Percentiles rank a stretch among this genome's conserved stretches.
Evolutionary conservation across 306 rosid species (phyloP).

Genomic region (Gleditsia sinensis): DNA sequence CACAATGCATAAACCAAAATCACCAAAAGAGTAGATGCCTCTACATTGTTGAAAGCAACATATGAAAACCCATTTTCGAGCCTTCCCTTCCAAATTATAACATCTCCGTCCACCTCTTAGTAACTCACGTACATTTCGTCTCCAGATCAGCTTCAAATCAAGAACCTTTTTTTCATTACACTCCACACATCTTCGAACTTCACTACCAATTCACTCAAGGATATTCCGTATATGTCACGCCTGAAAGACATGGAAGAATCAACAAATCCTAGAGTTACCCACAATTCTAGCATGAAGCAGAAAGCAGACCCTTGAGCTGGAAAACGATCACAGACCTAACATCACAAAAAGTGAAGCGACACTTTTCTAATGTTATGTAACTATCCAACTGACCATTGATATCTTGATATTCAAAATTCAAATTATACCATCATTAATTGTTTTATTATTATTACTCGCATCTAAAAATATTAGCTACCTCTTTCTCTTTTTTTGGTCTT

Average conservation of each 20-base stretch:
- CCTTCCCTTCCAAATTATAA: not conserved
- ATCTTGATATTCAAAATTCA: too few relatives aligned
- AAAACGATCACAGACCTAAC: conserved; percentile 38
- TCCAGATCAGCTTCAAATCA: conserved; percentile 17
- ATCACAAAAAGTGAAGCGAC: too few relatives aligned
- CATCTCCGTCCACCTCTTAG: too few relatives aligned
- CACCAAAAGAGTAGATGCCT: not conserved
- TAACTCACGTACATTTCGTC: too few relatives aligned
- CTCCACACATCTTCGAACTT: not conserved
- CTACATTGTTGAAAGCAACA: conserved; percentile 33
- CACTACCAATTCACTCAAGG: not conserved
- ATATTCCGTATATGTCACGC: not conserved
- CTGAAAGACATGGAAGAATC: not conserved
- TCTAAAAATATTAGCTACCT: too few relatives aligned
- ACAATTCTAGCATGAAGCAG: not conserved
- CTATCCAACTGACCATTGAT: too few relatives aligned
- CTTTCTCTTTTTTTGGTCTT: too few relatives aligned
- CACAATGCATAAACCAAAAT: not conserved
- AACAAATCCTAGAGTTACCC: not conserved
- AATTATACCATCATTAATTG: too few relatives aligned
- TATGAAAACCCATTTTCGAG: conserved; percentile 8
- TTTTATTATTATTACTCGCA: too few relatives aligned
- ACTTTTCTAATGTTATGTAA: too few relatives aligned
- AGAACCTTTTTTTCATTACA: too few relatives aligned
- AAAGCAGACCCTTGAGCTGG: conserved; percentile 28